Percentiles rank a stretch among this genome's conserved stretches.
Evolutionary conservation across 2,329 filamentous ascomycete species (phyloP).

Genomic region (Penicillium sp.): DNA sequence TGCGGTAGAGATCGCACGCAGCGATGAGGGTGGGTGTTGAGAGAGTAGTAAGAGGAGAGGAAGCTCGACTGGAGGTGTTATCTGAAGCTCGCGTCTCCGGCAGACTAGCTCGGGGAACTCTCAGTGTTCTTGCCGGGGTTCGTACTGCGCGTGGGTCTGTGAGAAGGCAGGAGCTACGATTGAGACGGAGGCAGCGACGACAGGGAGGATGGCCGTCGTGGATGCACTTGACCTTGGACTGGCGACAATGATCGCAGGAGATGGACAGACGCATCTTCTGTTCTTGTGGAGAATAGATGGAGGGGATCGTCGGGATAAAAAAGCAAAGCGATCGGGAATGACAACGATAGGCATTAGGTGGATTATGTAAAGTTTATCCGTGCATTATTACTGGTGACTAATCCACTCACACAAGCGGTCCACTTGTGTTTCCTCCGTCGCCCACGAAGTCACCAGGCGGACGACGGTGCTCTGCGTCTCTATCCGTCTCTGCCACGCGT

Average conservation of each 20-base stretch:
- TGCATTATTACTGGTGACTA: neutral
- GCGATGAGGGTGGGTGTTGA: constrained; percentile 36
- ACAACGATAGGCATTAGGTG: neutral
- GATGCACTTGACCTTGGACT: constrained; percentile 44
- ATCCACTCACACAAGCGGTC: constrained; percentile 36
- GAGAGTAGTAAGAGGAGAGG: constrained; percentile 30
- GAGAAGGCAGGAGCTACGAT: constrained; percentile 31
- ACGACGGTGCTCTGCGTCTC: constrained; percentile 48
- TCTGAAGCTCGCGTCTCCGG: neutral
- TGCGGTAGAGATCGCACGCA: constrained; percentile 42
- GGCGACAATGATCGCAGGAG: constrained; percentile 42
- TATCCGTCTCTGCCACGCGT: constrained; percentile 53
- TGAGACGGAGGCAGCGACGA: constrained; percentile 36
- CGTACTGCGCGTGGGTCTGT: constrained; percentile 36
- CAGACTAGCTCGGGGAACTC: neutral
- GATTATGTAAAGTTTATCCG: neutral
- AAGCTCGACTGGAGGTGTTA: neutral
- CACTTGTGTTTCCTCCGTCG: constrained; percentile 51
- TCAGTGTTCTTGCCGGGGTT: constrained; percentile 8
- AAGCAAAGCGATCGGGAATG: neutral
- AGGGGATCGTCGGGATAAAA: constrained; percentile 7
- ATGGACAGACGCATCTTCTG: constrained; percentile 40
- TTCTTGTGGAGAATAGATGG: neutral
- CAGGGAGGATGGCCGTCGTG: constrained; percentile 42
- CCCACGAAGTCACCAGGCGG: constrained; percentile 57